phyloP scores from a whole-genome alignment of 768 basidiomycete genomes.

The Hortiboletus campestris region DNA sequence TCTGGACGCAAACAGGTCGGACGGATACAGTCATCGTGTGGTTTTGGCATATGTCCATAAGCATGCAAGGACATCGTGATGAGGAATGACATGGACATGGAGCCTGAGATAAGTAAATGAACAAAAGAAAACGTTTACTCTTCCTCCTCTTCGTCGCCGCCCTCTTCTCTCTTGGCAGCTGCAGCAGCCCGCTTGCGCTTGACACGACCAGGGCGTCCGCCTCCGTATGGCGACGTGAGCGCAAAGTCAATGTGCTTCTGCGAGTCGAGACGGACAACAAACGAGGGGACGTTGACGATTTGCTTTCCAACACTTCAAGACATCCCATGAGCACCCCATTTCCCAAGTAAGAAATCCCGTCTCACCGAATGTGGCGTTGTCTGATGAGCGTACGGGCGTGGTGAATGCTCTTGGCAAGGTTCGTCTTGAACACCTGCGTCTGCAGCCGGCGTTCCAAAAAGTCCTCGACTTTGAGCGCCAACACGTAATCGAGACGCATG shows the following conservation, averaged over 20 bases:
- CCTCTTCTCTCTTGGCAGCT: slow-evolving; percentile 88
- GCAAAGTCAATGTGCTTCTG: slow-evolving; percentile 99
- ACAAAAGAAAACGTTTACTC: slow-evolving; percentile 49
- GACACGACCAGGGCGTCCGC: slow-evolving; percentile 91
- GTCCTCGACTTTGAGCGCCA: slow-evolving; percentile 98
- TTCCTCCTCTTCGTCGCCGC: slow-evolving; percentile 88
- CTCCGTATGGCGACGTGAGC: slow-evolving; percentile 94
- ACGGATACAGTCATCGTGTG: slow-evolving; percentile 17
- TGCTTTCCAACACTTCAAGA: slow-evolving; percentile 89
- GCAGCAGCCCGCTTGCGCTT: slow-evolving; percentile 98
- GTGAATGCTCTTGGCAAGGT: slow-evolving; percentile 97
- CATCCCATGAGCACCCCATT: background rate
- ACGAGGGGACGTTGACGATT: slow-evolving; percentile 98
- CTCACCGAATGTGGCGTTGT: slow-evolving; percentile 96
- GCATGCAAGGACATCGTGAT: slow-evolving; percentile 31
- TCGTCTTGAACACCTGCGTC: slow-evolving; percentile 99
- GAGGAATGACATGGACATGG: slow-evolving; percentile 26
- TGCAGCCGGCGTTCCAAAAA: slow-evolving; percentile 99
- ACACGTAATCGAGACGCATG: slow-evolving; percentile 99
- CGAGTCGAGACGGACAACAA: slow-evolving; percentile 98
- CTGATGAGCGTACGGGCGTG: slow-evolving; percentile 98
- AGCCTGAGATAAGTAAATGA: slow-evolving; percentile 25
- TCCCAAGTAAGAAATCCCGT: slow-evolving; percentile 2
- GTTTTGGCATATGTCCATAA: slow-evolving; percentile 33
- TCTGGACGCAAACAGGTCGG: background rate